Base-by-base conservation (phyloP, 139 green algal genomes). In the Dunaliella primolecta region DNA sequence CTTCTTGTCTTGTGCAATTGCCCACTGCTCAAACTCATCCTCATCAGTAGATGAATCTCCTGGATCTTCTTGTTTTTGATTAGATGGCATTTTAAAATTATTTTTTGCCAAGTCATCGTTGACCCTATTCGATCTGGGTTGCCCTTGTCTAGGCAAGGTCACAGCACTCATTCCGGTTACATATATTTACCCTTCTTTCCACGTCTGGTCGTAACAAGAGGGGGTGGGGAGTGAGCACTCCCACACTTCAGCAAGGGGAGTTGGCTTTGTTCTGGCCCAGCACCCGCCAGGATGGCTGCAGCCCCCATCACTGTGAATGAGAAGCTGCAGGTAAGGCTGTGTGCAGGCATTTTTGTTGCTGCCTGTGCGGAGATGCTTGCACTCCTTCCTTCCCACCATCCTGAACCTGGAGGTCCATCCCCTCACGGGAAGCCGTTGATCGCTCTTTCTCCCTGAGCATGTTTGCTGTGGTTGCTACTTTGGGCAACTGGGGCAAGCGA, bases 291-390 rank as follows among this genome's bases (percentile, higher is more conserved):
- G 2, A 82, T 31, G 25, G 34, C 84, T 24, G n/a, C n/a, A n/a
- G 88, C 90, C 0, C 90, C 90, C 27, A 84, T 93, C 31, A 72
- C 88, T 31, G 88, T 93, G 70, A 72, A 86, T 70, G 90, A 93
- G 82, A 89, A 89, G 78, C 88, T 93, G 55, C 75, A 89, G 85
- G 90, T 93, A 80, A 79, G 85, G 7, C 7, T 64, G 46, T 64
- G 46, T 64, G 46, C 7, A 64, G 78, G 34, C 34, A 32, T 81
- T 7, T 81, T 23, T 81, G 77, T 56, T 81, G 77, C 77, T 64
- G 77, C 77, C 46, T 25, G 11, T 23, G 21, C 1, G 72, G 15
- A 80, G 46, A 34, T 64, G 78, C 31, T 24, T 20, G 31, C 23
- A 82, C 7, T n/a, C n/a, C n/a, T n/a, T n/a, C n/a, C n/a, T n/a